Percentiles rank a stretch among this genome's conserved stretches.
These are phyloP conservation scores for Mytilinidion resinicola DNA, from an alignment of 495 filamentous ascomycete genomes.

Conservation along the genomic window DNA sequence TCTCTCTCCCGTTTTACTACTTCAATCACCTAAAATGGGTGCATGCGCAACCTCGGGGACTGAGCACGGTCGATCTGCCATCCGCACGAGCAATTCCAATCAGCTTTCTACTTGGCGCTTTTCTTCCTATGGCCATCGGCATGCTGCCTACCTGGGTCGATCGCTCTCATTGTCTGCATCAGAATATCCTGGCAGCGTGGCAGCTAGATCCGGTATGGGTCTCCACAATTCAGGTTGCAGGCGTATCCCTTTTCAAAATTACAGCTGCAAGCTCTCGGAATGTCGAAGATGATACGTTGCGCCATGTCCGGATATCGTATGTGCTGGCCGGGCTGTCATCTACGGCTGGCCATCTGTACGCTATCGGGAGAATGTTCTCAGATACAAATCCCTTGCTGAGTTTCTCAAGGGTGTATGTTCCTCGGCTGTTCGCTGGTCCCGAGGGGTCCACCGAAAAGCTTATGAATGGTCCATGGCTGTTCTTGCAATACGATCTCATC, in stretches of 20 bases:
- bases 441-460: not conserved
- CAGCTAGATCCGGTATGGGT: conserved; percentile 26
- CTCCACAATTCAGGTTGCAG: not conserved
- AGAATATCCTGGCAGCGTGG: conserved; percentile 22
- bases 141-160: conserved; percentile 27
- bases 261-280: not conserved
- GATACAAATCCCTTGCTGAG: not conserved
- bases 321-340: not conserved
- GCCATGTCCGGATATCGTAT: not conserved
- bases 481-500: not conserved
- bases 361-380: not conserved
- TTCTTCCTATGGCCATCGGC: conserved; percentile 20
- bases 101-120: conserved; percentile 25
- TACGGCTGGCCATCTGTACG: not conserved
- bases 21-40: not conserved
- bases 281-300: not conserved
- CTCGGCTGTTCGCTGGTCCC: not conserved
- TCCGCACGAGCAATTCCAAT: conserved; percentile 9
- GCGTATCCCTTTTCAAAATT: not conserved
- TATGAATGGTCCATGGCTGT: not conserved
- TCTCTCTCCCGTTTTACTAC: conserved; percentile 28
- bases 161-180: conserved; percentile 18
- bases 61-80: not conserved
- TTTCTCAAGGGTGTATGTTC: not conserved
- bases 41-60: not conserved